Evolutionary conservation across 495 filamentous ascomycete species (phyloP).

Genomic region (Achaetomiella virescens): DNA sequence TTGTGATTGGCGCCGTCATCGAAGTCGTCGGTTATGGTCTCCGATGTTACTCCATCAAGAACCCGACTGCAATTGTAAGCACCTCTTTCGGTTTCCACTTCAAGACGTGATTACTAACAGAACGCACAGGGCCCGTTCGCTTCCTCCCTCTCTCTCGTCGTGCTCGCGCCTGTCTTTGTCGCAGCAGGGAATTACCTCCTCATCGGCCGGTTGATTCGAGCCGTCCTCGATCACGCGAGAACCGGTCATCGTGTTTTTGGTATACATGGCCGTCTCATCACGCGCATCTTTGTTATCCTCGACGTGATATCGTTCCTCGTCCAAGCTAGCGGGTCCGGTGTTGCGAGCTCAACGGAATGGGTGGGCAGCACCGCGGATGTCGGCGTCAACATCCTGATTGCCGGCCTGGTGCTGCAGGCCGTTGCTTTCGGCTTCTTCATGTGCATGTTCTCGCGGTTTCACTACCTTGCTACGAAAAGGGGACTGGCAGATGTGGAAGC

Average conservation of each 20-base stretch:
- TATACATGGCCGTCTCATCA: slow-evolving; percentile 33
- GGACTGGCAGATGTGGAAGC: not conserved
- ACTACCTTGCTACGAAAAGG: slow-evolving; percentile 8
- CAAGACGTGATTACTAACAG: not conserved
- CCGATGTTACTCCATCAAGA: slow-evolving; percentile 30
- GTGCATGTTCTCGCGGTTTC: slow-evolving; percentile 34
- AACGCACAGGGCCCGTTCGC: slow-evolving; percentile 45
- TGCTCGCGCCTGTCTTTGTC: slow-evolving; percentile 46
- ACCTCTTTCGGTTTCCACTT: not conserved
- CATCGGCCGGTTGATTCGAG: slow-evolving; percentile 42
- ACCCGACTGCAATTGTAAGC: slow-evolving; percentile 23
- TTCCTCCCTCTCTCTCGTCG: slow-evolving; percentile 47
- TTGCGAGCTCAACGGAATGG: slow-evolving; percentile 24
- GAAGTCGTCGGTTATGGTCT: slow-evolving; percentile 42
- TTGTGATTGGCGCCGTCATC: slow-evolving; percentile 30
- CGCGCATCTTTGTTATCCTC: slow-evolving; percentile 36
- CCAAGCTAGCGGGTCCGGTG: slow-evolving; percentile 27
- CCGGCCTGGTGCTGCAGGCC: slow-evolving; percentile 43
- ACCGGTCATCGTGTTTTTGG: slow-evolving; percentile 13
- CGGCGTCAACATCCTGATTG: slow-evolving; percentile 42
- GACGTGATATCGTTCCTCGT: slow-evolving; percentile 38
- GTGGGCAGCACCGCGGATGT: slow-evolving; percentile 20
- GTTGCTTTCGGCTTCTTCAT: slow-evolving; percentile 47
- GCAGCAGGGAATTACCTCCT: slow-evolving; percentile 42
- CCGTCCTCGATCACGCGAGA: slow-evolving; percentile 22